phyloP scores from a whole-genome alignment of 345 rosid genomes.

The Erucastrum elatum region DNA sequence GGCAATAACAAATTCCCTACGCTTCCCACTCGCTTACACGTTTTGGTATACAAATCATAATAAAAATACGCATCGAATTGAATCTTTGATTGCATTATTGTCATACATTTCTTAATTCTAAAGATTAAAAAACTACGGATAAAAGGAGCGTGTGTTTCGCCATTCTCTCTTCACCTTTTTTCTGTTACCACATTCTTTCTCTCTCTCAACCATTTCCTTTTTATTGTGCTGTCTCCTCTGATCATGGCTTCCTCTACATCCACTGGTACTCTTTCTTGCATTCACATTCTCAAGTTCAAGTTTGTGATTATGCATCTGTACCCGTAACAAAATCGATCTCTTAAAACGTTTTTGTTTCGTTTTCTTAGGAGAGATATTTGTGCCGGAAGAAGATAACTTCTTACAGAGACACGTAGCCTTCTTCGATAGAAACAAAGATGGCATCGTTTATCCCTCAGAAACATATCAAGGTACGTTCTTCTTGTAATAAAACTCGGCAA shows the following conservation, averaged over 20 bases:
- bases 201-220: conserved; percentile 4
- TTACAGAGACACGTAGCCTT: conserved; percentile 79
- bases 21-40: neutral
- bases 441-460: conserved; percentile 77
- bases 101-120: neutral
- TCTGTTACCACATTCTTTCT: neutral
- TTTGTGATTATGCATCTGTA: neutral
- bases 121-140: neutral
- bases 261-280: conserved; percentile 15
- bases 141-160: conserved; percentile 29
- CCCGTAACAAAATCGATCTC: neutral
- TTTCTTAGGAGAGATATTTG: conserved; percentile 28
- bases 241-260: conserved; percentile 34
- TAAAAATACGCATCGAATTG: neutral
- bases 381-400: conserved; percentile 44
- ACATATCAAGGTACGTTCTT: conserved; percentile 58
- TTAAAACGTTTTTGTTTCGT: neutral
- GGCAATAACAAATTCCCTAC: neutral
- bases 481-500: neutral
- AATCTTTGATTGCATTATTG: neutral
- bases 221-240: neutral
- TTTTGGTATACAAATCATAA: neutral
- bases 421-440: conserved; percentile 79
- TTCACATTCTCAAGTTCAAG: neutral
- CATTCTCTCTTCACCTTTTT: conserved; percentile 17